Evolutionary conservation across 768 basidiomycete species (phyloP), one percentile per base, ranked within the genome.

Genomic region (Mycena indigotica): DNA sequence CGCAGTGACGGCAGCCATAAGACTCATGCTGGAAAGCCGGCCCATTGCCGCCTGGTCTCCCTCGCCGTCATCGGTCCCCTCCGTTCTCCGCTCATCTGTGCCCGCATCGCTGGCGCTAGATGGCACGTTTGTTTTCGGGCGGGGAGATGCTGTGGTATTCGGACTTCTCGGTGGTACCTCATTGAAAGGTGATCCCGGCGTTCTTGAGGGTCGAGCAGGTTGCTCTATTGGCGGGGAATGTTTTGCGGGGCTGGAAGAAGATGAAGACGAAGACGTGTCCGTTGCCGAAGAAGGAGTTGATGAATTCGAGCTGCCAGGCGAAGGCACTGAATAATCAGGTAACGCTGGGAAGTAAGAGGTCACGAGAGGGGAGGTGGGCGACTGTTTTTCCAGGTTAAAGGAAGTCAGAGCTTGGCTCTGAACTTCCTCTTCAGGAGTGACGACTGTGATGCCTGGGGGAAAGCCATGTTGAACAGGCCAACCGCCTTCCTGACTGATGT

Each of bases 1-100:
- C 25, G 93, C 91, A 28, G 89, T 84, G 13, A 94, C 85, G 6
- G 92, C 87, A 35, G 94, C 94, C 77, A 96, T 91, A 50, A 97
- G 75, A 68, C 91, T 93, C 93, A 97, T 94, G 65, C 93, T 93
- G 4, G 92, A 91, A 49, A 96, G 77, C 56, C 93, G 82, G 4
- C 95, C 95, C 19, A 93, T 80, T 4, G 89, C 85, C 15, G 89
- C 91, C 68, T 95, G 92, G 63, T 93, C 84, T 28, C 74, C 83
- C 13, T 75, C 72, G 21, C 67, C 64, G 6, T 74, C 71, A 28
- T 76, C 71, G 21, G 55, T 57, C 4, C 35, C 62, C 19, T 59
- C 58, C 23, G 48, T 35, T 19, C 45, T 38, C 13, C 45, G 32
- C n/a, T 61, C 60, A 26, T 63, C 57, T 23, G 62, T 56, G 26